These are phyloP conservation scores for Pythium apleroticum DNA, from an alignment of 352 stramenopile genomes.

Conservation along the genomic window DNA sequence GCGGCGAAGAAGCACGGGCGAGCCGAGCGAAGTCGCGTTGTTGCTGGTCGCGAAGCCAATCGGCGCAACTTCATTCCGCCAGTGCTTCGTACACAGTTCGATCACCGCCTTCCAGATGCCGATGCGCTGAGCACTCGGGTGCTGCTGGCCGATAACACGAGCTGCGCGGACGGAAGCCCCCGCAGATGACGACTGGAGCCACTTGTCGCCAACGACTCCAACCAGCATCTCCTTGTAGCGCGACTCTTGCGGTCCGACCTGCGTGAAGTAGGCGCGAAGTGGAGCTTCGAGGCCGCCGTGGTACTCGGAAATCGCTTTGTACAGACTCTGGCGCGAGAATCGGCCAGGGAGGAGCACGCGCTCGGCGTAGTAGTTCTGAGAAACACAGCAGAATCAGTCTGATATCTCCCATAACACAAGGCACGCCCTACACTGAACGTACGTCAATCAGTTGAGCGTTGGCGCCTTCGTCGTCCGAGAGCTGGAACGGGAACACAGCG, in stretches of 20 bases:
- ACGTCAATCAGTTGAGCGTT: conserved; percentile 44
- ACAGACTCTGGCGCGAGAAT: conserved; percentile 67
- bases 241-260: conserved; percentile 39
- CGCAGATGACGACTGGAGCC: conserved; percentile 18
- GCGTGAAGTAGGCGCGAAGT: conserved; percentile 35
- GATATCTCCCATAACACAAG: neutral
- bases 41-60: conserved; percentile 57
- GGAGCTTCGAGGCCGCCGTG: conserved; percentile 31
- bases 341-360: conserved; percentile 59
- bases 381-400: conserved; percentile 1
- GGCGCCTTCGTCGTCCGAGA: conserved; percentile 46
- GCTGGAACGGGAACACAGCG: conserved; percentile 52
- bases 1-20: conserved; percentile 60
- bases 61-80: conserved; percentile 61
- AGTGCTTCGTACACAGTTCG: conserved; percentile 70
- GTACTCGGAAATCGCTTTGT: conserved; percentile 57
- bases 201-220: conserved; percentile 50
- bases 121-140: conserved; percentile 39
- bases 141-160: neutral
- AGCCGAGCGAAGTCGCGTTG: conserved; percentile 41
- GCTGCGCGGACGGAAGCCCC: neutral
- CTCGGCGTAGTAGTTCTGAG: conserved; percentile 57
- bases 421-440: neutral
- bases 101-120: conserved; percentile 65
- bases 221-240: conserved; percentile 70